Percentiles rank a stretch among this genome's conserved stretches.
phyloP scores from a whole-genome alignment of 1,284 basidiomycete genomes.

The Trichosporon asahii region DNA sequence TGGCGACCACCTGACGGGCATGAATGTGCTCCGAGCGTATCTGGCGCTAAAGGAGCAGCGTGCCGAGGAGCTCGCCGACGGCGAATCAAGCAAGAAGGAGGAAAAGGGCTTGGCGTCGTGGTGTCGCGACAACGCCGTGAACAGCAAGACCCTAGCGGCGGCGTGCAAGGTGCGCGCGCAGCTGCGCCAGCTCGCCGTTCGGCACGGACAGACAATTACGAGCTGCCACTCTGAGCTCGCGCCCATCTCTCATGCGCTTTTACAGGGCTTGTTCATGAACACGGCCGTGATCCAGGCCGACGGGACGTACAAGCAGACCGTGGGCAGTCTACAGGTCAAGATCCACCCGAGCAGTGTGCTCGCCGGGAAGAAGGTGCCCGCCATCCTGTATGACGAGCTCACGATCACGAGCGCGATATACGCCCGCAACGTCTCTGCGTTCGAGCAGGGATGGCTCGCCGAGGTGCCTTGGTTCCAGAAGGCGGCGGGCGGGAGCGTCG shows the following conservation, averaged over 20 bases:
- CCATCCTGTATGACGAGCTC: conserved; percentile 88
- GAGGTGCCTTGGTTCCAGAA: conserved; percentile 50
- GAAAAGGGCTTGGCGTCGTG: conserved; percentile 61
- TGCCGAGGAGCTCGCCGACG: conserved; percentile 18
- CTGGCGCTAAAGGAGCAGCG: conserved; percentile 56
- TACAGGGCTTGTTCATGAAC: conserved; percentile 73
- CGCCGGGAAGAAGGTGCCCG: conserved; percentile 71
- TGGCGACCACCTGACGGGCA: conserved; percentile 85
- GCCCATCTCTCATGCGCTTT: conserved; percentile 63
- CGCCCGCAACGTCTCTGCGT: conserved; percentile 76
- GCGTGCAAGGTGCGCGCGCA: conserved; percentile 79
- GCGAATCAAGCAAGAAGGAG: conserved; percentile 25
- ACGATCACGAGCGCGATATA: conserved; percentile 80
- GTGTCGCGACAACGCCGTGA: conserved; percentile 79
- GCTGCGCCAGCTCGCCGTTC: conserved; percentile 65
- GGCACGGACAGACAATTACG: conserved; percentile 60
- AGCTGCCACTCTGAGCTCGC: conserved; percentile 63
- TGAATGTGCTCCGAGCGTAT: conserved; percentile 82
- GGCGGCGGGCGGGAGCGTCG: conserved; percentile 24
- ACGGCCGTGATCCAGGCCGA: conserved; percentile 78
- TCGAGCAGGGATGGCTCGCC: conserved; percentile 62
- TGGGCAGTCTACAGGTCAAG: conserved; percentile 72
- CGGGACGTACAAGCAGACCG: conserved; percentile 74
- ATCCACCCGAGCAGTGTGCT: conserved; percentile 82
- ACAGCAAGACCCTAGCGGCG: conserved; percentile 79